Conservation (phyloP, 2,329 filamentous ascomycete genomes). For the Penicillium verrucosum region DNA sequence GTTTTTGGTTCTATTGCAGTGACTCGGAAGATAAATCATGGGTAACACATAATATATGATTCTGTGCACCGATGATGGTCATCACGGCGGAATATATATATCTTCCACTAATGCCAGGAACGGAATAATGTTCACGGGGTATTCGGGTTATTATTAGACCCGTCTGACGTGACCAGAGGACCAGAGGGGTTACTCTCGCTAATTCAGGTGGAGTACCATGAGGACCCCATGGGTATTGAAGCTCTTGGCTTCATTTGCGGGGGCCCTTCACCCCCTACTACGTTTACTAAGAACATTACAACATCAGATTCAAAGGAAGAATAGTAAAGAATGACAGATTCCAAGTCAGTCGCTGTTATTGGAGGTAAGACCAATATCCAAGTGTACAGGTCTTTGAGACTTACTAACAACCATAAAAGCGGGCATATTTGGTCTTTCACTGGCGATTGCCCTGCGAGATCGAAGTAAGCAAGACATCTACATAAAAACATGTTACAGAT, state of each 20-base stretch:
- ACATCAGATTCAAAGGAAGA: neutral
- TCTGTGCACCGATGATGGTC: neutral
- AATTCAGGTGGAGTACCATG: neutral
- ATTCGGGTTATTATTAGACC: neutral
- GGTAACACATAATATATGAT: neutral
- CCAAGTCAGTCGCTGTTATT: slow-evolving; percentile 14
- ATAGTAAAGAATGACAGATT: slow-evolving; percentile 3
- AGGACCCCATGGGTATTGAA: neutral
- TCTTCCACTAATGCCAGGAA: neutral
- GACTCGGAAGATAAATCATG: neutral
- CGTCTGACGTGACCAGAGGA: neutral
- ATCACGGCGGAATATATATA: neutral
- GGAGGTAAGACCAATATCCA: slow-evolving; percentile 4
- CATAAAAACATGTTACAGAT: neutral
- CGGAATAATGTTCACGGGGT: too few species aligned
- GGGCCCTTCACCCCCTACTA: neutral
- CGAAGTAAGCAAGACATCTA: neutral
- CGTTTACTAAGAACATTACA: neutral
- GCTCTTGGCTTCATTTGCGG: neutral
- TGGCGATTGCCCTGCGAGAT: slow-evolving; percentile 15
- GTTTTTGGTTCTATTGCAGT: fast-evolving
- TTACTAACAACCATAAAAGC: slow-evolving; percentile 2
- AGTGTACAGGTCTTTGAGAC: neutral
- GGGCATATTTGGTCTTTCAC: slow-evolving; percentile 17
- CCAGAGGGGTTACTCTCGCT: neutral